A percentile compares a stretch with the other conserved stretches of the same genome.
Conservation (phyloP, 2,329 filamentous ascomycete genomes). For the Sphaerulina populicola region DNA sequence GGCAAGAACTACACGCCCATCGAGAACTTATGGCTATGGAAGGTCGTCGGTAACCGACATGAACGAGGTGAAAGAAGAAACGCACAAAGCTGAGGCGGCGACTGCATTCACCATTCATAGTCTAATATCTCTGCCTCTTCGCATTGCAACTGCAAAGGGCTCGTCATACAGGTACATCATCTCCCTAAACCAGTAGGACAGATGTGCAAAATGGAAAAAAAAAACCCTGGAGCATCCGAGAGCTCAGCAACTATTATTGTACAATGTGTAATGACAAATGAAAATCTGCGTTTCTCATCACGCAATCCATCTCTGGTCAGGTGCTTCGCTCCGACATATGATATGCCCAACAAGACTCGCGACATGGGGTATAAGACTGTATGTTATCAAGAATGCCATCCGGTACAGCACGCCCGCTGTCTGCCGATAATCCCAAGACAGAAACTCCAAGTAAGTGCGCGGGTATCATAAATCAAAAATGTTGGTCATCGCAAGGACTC, state of each 20-base stretch:
- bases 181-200: not conserved
- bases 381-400: conserved; percentile 1
- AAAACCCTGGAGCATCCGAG: not conserved
- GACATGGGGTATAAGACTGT: conserved; percentile 9
- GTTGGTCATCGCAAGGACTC: conserved; percentile 21
- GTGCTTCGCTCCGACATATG: not conserved
- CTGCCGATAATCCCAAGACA: not conserved
- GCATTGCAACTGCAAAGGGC: conserved; percentile 1
- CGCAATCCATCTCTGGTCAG: not conserved
- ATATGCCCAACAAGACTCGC: not conserved
- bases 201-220: not conserved
- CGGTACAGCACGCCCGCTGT: conserved; percentile 13
- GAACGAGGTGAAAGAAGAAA: too few relatives aligned
- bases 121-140: not conserved
- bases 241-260: not conserved
- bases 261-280: not conserved
- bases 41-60: too few relatives aligned
- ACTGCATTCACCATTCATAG: too few relatives aligned
- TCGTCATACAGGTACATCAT: conserved; percentile 5
- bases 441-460: conserved; percentile 13
- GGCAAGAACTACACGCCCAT: too few relatives aligned
- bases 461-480: conserved; percentile 10
- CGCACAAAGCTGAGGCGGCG: too few relatives aligned
- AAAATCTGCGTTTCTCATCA: not conserved
- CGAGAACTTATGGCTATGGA: too few relatives aligned